A percentile compares a stretch with the other conserved stretches of the same genome.
Evolutionary conservation across 2,329 filamentous ascomycete genomes (phyloP).

Genomic region (Zarea fungicola): DNA sequence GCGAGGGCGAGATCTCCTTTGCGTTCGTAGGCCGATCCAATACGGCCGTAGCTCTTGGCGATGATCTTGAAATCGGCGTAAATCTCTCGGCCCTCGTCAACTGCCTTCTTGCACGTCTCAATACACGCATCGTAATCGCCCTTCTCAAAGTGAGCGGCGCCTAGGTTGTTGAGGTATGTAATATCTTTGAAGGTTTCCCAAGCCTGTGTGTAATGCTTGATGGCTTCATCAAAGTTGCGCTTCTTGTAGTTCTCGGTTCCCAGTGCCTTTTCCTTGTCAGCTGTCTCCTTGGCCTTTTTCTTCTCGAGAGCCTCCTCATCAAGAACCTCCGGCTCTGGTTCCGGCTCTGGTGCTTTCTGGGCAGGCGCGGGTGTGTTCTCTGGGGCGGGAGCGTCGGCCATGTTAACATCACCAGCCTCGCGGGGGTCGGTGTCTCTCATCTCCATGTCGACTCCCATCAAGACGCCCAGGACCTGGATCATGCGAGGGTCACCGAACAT

Average conservation of each 20-base stretch:
- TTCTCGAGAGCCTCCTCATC: conserved; percentile 81
- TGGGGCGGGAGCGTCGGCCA: conserved; percentile 59
- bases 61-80: conserved; percentile 98
- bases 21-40: conserved; percentile 92
- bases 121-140: conserved; percentile 87
- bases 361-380: conserved; percentile 37
- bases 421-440: conserved; percentile 34
- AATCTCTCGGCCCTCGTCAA: conserved; percentile 83
- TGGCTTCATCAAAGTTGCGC: conserved; percentile 90
- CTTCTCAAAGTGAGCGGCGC: conserved; percentile 93
- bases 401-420: conserved; percentile 57
- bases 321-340: conserved; percentile 61
- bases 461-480: conserved; percentile 86
- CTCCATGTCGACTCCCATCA: conserved; percentile 89
- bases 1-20: conserved; percentile 72
- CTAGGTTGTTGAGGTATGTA: conserved; percentile 94
- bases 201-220: conserved; percentile 88
- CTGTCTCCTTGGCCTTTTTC: conserved; percentile 85
- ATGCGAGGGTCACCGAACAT: conserved; percentile 87
- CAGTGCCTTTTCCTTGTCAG: conserved; percentile 89
- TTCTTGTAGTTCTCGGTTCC: conserved; percentile 98
- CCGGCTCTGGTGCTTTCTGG: conserved; percentile 52
- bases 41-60: conserved; percentile 95
- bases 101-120: conserved; percentile 78
- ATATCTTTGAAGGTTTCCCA: conserved; percentile 96